phyloP scores from a whole-genome alignment of 2,329 filamentous ascomycete species.

The Helotiales sp. region DNA sequence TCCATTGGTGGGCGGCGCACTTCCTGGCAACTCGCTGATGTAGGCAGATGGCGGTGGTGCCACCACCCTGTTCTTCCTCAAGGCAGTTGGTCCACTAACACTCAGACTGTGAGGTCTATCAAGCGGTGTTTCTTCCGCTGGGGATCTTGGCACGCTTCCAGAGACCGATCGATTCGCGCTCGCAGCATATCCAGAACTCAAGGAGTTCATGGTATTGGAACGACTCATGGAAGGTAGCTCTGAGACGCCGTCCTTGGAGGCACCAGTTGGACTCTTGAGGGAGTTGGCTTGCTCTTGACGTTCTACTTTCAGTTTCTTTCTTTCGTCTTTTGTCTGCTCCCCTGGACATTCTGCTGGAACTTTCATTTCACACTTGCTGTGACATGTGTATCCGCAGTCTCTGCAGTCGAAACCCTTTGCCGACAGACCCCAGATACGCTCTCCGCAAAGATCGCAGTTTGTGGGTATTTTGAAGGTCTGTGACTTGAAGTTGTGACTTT shows the following conservation, averaged over 20 bases:
- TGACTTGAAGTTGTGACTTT: conserved; percentile 97
- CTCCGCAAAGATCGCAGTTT: conserved; percentile 95
- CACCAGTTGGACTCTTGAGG: conserved; percentile 33
- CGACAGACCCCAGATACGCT: conserved; percentile 95
- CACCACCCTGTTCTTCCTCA: conserved; percentile 72
- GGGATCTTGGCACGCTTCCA: conserved; percentile 56
- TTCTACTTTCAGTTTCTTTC: conserved; percentile 88
- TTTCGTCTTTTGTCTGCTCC: conserved; percentile 91
- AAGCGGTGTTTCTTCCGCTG: conserved; percentile 55
- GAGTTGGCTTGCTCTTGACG: conserved; percentile 77
- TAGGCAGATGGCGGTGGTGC: conserved; percentile 88
- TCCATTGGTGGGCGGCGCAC: conserved; percentile 49
- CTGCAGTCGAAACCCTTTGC: conserved; percentile 96
- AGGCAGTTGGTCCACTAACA: conserved; percentile 30
- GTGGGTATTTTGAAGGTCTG: conserved; percentile 99
- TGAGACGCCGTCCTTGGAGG: conserved; percentile 53
- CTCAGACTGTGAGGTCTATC: conserved; percentile 39
- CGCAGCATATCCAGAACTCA: conserved; percentile 86
- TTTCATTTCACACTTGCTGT: conserved; percentile 99
- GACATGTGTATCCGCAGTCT: conserved; percentile 97
- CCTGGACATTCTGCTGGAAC: conserved; percentile 95
- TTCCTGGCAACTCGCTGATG: conserved; percentile 68
- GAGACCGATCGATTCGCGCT: conserved; percentile 79
- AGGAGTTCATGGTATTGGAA: conserved; percentile 84
- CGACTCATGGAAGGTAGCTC: conserved; percentile 73